phyloP scores from a whole-genome alignment of 805 yeast genomes.

The Crinitomyces ghanaensis region DNA sequence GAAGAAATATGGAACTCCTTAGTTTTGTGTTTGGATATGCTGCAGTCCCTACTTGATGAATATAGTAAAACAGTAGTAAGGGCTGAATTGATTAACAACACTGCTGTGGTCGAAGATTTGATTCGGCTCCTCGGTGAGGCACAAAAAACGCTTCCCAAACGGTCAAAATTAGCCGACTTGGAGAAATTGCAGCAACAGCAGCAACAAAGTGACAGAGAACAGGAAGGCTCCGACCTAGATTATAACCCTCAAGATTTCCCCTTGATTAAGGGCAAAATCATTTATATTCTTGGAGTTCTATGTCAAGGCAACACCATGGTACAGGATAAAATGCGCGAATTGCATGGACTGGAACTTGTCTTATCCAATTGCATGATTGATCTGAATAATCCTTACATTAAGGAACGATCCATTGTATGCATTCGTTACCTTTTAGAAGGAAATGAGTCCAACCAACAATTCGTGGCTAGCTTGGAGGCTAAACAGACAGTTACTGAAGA shows the following conservation, averaged over 20 bases:
- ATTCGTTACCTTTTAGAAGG: constrained; percentile 53
- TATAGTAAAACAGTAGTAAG: background rate
- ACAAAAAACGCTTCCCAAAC: constrained; percentile 11
- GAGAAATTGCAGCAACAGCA: background rate
- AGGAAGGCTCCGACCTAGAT: no score
- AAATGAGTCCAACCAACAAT: constrained; percentile 60
- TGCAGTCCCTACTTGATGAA: constrained; percentile 5
- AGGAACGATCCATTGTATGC: constrained; percentile 76
- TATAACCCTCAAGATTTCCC: constrained; percentile 35
- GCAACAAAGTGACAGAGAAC: constrained; percentile 2
- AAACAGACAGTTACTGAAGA: constrained; percentile 48
- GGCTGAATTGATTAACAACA: constrained; percentile 2
- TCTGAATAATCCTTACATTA: constrained; percentile 58
- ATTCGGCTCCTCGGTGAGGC: constrained; percentile 9
- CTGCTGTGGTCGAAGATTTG: background rate
- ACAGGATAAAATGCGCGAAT: constrained; percentile 57
- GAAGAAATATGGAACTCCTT: constrained; percentile 8
- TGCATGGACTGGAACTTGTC: constrained; percentile 59
- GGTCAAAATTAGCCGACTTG: constrained; percentile 13
- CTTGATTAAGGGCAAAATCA: constrained; percentile 49
- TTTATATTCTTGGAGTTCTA: constrained; percentile 55
- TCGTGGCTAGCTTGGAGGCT: constrained; percentile 72
- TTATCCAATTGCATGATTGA: constrained; percentile 79
- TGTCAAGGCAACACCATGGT: constrained; percentile 38
- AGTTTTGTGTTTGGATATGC: constrained; percentile 8